Conservation (phyloP, 192 early-diverging fungal genomes). For the Rhizoclosmatium globosum region DNA sequence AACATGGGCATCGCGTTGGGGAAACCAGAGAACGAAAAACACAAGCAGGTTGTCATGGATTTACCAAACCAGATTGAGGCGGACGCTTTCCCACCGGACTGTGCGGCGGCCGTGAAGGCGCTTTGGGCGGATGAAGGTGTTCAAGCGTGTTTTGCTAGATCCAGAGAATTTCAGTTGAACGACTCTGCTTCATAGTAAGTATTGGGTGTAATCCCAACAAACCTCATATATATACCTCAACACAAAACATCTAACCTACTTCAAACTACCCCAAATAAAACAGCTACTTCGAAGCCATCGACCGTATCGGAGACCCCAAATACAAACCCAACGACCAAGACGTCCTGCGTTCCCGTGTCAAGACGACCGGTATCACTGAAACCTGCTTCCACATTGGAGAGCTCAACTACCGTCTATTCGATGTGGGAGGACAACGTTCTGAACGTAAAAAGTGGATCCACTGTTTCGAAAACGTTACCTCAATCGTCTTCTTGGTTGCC, state of each 20-base stretch:
- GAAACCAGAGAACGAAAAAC: constrained; percentile 72
- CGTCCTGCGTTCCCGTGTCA: constrained; percentile 95
- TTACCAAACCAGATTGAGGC: constrained; percentile 89
- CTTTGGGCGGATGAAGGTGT: constrained; percentile 90
- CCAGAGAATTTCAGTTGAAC: constrained; percentile 94
- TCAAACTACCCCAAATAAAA: constrained; percentile 27
- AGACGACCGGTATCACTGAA: constrained; percentile 97
- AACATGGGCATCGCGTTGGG: constrained; percentile 79
- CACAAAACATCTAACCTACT: too few species aligned
- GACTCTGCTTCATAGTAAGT: constrained; percentile 92
- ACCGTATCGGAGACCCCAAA: constrained; percentile 79
- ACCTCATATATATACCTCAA: neutral
- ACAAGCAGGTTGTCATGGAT: constrained; percentile 78
- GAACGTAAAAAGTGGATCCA: constrained; percentile 99
- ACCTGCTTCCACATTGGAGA: constrained; percentile 91
- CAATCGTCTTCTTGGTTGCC: constrained; percentile 95
- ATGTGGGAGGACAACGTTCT: constrained; percentile 97
- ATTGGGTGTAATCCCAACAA: constrained; percentile 14
- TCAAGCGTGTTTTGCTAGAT: constrained; percentile 79
- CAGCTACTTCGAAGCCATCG: constrained; percentile 95
- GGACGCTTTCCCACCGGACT: constrained; percentile 81
- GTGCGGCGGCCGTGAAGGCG: constrained; percentile 79
- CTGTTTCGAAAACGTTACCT: constrained; percentile 97
- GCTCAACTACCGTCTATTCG: constrained; percentile 94
- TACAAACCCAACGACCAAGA: constrained; percentile 96